phyloP scores from a whole-genome alignment of 768 basidiomycete genomes.

The Suillus luteus region DNA sequence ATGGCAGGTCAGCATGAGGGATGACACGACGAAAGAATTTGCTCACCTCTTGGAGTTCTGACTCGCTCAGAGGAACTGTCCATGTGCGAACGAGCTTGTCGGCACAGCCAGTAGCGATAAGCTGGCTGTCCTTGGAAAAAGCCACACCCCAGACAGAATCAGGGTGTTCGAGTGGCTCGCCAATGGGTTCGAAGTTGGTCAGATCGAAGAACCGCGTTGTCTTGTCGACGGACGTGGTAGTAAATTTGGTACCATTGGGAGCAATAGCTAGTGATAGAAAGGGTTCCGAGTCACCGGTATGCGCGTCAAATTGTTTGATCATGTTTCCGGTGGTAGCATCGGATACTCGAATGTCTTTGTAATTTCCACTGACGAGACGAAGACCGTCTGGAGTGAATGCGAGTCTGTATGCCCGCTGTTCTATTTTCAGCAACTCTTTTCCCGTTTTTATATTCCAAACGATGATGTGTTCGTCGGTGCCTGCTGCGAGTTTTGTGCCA shows the following conservation, averaged over 20 bases:
- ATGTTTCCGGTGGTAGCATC: not conserved
- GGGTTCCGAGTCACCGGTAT: too few relatives aligned
- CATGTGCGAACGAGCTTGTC: not conserved
- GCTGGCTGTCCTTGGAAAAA: not conserved
- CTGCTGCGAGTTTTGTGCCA: conserved; percentile 9
- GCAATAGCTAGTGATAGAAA: not conserved
- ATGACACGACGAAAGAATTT: not conserved
- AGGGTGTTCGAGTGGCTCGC: not conserved
- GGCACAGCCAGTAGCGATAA: not conserved
- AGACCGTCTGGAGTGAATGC: not conserved
- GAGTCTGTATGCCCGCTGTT: not conserved
- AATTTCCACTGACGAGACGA: not conserved
- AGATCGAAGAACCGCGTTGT: not conserved
- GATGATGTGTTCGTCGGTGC: conserved; percentile 3
- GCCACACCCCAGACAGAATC: not conserved
- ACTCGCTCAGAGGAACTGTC: not conserved
- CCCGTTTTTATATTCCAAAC: not conserved
- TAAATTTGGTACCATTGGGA: not conserved
- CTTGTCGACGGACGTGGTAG: not conserved
- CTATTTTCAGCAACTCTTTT: not conserved
- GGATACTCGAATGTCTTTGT: not conserved
- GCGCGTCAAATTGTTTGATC: not conserved
- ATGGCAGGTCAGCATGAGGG: not conserved
- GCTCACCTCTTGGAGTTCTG: not conserved
- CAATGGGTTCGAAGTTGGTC: not conserved